phyloP scores from a whole-genome alignment of 129 eudicot species.

The Sambucus nigra region DNA sequence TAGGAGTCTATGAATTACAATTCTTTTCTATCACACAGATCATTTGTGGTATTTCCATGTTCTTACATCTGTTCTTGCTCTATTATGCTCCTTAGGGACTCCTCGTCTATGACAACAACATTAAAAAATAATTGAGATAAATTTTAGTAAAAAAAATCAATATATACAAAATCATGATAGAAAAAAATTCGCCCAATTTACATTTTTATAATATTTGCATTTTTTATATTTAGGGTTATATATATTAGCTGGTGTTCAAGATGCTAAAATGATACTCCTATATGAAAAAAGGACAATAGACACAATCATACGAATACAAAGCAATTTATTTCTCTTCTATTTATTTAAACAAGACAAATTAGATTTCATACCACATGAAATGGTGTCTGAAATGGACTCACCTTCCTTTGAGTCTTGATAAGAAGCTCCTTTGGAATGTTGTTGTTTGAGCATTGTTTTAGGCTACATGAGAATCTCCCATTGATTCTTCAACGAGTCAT shows the following conservation, averaged over 20 bases:
- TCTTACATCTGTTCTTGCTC: slow-evolving; percentile 27
- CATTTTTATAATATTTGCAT: no score
- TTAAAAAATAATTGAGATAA: background rate
- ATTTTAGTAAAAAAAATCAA: background rate
- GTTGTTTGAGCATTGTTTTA: slow-evolving; percentile 17
- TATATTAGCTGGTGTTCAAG: no score
- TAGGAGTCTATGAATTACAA: slow-evolving; percentile 22
- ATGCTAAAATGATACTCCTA: no score
- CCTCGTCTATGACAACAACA: slow-evolving; percentile 14
- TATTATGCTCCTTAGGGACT: slow-evolving; percentile 12
- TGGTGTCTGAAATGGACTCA: slow-evolving; percentile 32
- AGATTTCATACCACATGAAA: slow-evolving; percentile 33
- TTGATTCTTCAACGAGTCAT: slow-evolving; percentile 33
- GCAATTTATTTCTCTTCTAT: no score
- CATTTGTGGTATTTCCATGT: slow-evolving; percentile 10
- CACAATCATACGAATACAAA: no score
- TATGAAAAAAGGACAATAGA: no score
- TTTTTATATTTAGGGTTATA: no score
- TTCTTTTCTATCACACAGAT: slow-evolving; percentile 4
- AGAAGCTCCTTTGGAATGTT: slow-evolving; percentile 6
- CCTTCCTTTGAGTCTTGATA: slow-evolving; percentile 27
- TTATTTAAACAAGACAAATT: no score
- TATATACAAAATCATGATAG: background rate
- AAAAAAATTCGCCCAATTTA: no score
- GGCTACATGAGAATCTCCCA: slow-evolving; percentile 32